Percentiles rank a stretch among this genome's conserved stretches.
These are phyloP conservation scores for Areca catechu DNA, from an alignment of 176 grass and related monocot species.

Conservation along the genomic window DNA sequence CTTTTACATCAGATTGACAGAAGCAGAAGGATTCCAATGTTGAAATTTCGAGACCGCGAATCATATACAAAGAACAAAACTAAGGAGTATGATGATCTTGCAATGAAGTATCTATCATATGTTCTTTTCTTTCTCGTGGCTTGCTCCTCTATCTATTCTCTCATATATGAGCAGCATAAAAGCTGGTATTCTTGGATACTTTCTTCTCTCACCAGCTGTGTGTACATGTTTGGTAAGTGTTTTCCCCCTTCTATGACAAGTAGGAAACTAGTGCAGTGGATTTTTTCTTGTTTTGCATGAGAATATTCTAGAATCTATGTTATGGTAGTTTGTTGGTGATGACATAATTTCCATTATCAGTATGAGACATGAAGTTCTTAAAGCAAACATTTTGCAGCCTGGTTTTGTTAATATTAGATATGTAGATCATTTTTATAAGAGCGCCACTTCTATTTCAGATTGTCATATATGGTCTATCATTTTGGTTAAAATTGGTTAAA, in stretches of 20 bases:
- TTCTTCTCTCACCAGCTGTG: conserved; percentile 92
- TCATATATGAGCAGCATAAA: conserved; percentile 88
- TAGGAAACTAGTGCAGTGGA: not conserved
- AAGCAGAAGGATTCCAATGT: conserved; percentile 72
- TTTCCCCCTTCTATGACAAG: not conserved
- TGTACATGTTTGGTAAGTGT: conserved; percentile 99
- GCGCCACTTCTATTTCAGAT: too few species aligned
- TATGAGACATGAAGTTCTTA: too few species aligned
- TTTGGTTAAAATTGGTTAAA: too few species aligned
- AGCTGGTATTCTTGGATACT: conserved; percentile 99
- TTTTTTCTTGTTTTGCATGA: not conserved
- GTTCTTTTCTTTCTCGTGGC: conserved; percentile 64
- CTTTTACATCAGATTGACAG: conserved; percentile 66
- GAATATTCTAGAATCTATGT: not conserved
- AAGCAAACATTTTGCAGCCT: too few species aligned
- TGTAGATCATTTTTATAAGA: too few species aligned
- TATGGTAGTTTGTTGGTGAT: too few species aligned
- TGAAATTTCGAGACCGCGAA: conserved; percentile 77
- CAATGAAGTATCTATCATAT: conserved; percentile 94
- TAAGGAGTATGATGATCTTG: conserved; percentile 95
- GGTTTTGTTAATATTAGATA: too few species aligned
- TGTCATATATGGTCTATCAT: too few species aligned
- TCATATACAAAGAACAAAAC: conserved; percentile 98
- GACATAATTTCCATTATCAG: too few species aligned
- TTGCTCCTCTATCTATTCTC: conserved; percentile 77